Evolutionary conservation across 192 early-diverging fungal genomes (phyloP).

Genomic region (Coemansia sp.): DNA sequence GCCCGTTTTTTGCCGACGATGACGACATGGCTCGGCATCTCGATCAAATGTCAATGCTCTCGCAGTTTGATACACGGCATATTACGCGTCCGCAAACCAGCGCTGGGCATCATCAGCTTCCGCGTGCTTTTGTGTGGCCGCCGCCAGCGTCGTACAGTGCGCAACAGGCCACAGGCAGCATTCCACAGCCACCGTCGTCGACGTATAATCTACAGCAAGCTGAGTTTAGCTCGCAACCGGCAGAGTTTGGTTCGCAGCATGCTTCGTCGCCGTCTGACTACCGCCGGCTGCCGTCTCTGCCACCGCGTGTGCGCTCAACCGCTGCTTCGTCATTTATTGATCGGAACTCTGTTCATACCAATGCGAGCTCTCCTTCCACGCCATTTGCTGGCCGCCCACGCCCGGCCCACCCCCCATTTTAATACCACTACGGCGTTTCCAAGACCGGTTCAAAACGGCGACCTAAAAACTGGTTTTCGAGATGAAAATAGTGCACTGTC

Average conservation of each 20-base stretch:
- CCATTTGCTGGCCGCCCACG: conserved; percentile 14
- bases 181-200: conserved; percentile 29
- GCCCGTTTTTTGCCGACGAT: conserved; percentile 38
- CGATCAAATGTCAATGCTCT: conserved; percentile 26
- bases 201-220: conserved; percentile 38
- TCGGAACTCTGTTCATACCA: conserved; percentile 11
- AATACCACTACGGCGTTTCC: too few relatives aligned
- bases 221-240: not conserved
- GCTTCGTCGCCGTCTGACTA: conserved; percentile 19
- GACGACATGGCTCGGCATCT: conserved; percentile 37
- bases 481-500: too few relatives aligned
- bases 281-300: conserved; percentile 43
- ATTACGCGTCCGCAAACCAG: conserved; percentile 18
- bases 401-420: conserved; percentile 5
- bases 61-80: conserved; percentile 20
- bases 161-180: not conserved
- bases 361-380: conserved; percentile 10
- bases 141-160: not conserved
- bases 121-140: conserved; percentile 2
- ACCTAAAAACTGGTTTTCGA: too few relatives aligned
- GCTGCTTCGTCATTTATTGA: conserved; percentile 41
- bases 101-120: not conserved
- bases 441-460: too few relatives aligned
- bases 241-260: not conserved
- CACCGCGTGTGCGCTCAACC: conserved; percentile 37